phyloP scores from a whole-genome alignment of 495 filamentous ascomycete species.

The Neohortaea acidophila region DNA sequence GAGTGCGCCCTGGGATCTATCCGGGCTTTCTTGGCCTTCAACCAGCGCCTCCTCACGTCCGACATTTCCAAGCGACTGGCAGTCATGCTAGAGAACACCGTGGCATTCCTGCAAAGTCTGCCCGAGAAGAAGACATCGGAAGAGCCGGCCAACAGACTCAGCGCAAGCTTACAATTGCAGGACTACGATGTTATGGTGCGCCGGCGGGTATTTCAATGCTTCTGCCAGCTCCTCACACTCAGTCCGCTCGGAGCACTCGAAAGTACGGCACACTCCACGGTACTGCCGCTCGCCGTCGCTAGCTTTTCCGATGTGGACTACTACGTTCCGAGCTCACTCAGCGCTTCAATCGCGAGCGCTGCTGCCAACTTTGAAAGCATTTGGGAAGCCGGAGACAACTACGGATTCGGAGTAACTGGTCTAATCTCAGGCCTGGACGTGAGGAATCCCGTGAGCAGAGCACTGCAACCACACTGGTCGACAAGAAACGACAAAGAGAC shows the following conservation, averaged over 20 bases:
- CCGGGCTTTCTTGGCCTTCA: slow-evolving; percentile 84
- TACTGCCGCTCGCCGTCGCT: slow-evolving; percentile 80
- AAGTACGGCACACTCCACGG: slow-evolving; percentile 74
- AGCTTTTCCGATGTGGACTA: slow-evolving; percentile 89
- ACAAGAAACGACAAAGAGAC: slow-evolving; percentile 50
- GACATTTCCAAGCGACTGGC: slow-evolving; percentile 91
- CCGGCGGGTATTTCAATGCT: slow-evolving; percentile 84
- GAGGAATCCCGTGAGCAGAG: slow-evolving; percentile 24
- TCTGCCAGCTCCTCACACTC: slow-evolving; percentile 73
- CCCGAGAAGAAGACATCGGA: slow-evolving; percentile 76
- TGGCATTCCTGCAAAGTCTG: slow-evolving; percentile 67
- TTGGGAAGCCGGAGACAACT: slow-evolving; percentile 92
- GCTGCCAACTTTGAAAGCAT: slow-evolving; percentile 78
- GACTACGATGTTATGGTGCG: slow-evolving; percentile 90
- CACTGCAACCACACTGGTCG: slow-evolving; percentile 42
- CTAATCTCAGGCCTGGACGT: slow-evolving; percentile 64
- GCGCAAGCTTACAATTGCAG: slow-evolving; percentile 73
- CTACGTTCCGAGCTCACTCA: slow-evolving; percentile 66
- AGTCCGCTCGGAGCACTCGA: slow-evolving; percentile 70
- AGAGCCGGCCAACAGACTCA: slow-evolving; percentile 71
- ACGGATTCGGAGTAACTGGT: slow-evolving; percentile 81
- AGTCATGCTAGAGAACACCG: slow-evolving; percentile 89
- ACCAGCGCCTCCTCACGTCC: slow-evolving; percentile 75
- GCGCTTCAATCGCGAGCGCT: slow-evolving; percentile 84
- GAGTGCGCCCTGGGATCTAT: slow-evolving; percentile 91